phyloP scores from a whole-genome alignment of 2,329 filamentous ascomycete species.

The Alternaria tenuissima region DNA sequence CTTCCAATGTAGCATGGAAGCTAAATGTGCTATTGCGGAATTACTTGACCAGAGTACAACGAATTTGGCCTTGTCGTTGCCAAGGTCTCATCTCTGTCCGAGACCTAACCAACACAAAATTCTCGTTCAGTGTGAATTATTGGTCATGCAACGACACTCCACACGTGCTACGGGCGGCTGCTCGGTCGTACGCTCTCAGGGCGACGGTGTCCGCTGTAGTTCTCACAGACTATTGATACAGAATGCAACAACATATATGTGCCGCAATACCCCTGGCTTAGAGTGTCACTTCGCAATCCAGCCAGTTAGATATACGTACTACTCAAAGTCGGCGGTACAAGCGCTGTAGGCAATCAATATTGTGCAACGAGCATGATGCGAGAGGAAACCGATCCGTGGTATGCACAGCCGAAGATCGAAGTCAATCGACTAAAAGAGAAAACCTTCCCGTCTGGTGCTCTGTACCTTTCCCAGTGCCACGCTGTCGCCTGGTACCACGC shows the following conservation, averaged over 20 bases:
- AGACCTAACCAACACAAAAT: background rate
- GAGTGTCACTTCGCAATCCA: background rate
- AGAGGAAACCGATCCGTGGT: conserved; percentile 6
- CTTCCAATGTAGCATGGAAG: background rate
- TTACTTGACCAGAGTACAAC: background rate
- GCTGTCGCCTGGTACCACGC: background rate
- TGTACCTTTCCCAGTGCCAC: background rate
- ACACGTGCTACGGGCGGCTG: background rate
- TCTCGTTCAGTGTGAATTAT: background rate
- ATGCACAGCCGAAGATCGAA: background rate
- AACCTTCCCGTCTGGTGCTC: background rate
- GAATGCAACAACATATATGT: background rate
- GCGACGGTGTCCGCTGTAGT: background rate
- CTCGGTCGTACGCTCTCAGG: background rate
- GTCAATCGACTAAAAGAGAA: background rate
- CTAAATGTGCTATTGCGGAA: background rate
- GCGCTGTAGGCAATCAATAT: background rate
- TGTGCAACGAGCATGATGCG: conserved; percentile 5
- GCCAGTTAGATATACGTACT: background rate
- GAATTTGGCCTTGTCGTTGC: background rate
- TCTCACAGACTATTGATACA: background rate
- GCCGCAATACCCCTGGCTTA: background rate
- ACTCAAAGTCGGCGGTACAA: background rate
- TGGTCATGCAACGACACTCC: background rate
- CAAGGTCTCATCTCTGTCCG: background rate